Percentiles rank a stretch among this genome's conserved stretches.
These are phyloP conservation scores for Isabelozyma pseudorhagii DNA, from an alignment of 805 yeast genomes.

Conservation along the genomic window DNA sequence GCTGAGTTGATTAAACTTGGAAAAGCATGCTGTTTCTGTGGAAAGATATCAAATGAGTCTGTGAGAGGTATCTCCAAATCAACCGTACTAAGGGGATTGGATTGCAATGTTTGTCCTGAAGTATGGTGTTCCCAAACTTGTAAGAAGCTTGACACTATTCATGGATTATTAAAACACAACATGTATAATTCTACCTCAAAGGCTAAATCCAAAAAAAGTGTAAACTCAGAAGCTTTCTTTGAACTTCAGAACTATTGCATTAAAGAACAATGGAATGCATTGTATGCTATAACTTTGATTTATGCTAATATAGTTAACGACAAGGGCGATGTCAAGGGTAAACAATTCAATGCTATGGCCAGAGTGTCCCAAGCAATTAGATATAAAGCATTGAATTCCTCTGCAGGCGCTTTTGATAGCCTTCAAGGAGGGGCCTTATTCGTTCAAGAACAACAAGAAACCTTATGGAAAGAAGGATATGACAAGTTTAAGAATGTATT, in stretches of 20 bases:
- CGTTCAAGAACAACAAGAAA: conserved; percentile 53
- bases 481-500: conserved; percentile 49
- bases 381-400: conserved; percentile 55
- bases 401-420: conserved; percentile 51
- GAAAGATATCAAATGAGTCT: conserved; percentile 43
- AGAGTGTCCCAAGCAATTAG: conserved; percentile 65
- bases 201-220: conserved; percentile 31
- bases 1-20: conserved; percentile 56
- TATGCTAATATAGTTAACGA: conserved; percentile 46
- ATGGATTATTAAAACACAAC: conserved; percentile 56
- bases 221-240: conserved; percentile 49
- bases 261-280: conserved; percentile 65
- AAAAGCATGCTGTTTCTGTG: conserved; percentile 73
- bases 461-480: conserved; percentile 59
- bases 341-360: conserved; percentile 64
- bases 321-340: conserved; percentile 33
- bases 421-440: conserved; percentile 53
- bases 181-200: conserved; percentile 21
- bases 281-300: conserved; percentile 60
- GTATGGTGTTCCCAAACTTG: conserved; percentile 71
- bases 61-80: conserved; percentile 21
- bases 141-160: conserved; percentile 51
- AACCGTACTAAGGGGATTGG: conserved; percentile 47
- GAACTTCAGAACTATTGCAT: conserved; percentile 59
- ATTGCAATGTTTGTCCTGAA: conserved; percentile 62